Conservation (phyloP, 2,329 filamentous ascomycete genomes). For the Nothophoma quercina region DNA sequence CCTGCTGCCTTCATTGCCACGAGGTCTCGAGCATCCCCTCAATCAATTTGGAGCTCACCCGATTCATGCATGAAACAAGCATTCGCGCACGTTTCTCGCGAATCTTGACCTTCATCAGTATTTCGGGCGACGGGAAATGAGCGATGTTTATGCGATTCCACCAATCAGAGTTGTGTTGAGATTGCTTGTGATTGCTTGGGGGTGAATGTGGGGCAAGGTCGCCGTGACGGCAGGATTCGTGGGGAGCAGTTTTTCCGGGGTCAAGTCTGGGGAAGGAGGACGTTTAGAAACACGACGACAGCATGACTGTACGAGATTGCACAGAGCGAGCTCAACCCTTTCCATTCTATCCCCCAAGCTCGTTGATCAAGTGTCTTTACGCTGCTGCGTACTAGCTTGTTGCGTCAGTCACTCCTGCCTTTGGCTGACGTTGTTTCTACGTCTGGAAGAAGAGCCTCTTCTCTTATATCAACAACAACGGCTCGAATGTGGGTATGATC, state of each 20-base stretch:
- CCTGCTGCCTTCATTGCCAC: background rate
- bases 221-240: conserved; percentile 15
- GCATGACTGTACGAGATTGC: too few species aligned
- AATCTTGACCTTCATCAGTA: conserved; percentile 5
- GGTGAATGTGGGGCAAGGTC: conserved; percentile 5
- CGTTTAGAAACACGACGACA: too few species aligned
- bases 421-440: too few species aligned
- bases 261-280: background rate
- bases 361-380: too few species aligned
- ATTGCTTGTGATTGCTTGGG: too few species aligned
- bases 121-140: conserved; percentile 12
- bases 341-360: too few species aligned
- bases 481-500: too few species aligned
- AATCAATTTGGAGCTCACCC: conserved; percentile 8
- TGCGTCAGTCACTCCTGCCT: too few species aligned
- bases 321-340: too few species aligned
- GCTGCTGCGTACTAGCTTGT: too few species aligned
- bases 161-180: conserved; percentile 1
- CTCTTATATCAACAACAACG: too few species aligned
- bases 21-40: background rate
- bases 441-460: too few species aligned
- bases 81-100: background rate
- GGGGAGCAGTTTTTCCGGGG: conserved; percentile 13
- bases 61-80: conserved; percentile 5
- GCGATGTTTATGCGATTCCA: conserved; percentile 5